Percentiles rank a stretch among this genome's conserved stretches.
Conservation (phyloP, 805 yeast genomes). For the Kluyveromyces aestuarii region DNA sequence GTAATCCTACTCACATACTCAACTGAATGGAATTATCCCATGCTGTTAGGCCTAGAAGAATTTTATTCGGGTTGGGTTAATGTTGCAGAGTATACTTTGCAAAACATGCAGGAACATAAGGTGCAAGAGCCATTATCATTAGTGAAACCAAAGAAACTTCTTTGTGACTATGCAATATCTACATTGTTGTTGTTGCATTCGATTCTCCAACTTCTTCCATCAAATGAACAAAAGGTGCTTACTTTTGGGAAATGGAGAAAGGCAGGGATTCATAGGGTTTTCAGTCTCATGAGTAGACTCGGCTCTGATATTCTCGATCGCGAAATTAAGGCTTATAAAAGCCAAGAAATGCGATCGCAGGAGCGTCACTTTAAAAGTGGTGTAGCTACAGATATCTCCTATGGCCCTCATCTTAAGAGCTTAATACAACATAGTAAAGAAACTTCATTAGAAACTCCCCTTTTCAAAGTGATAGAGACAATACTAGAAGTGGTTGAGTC, state of each 20-base stretch:
- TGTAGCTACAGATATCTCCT: slow-evolving; percentile 21
- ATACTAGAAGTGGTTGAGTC: slow-evolving; percentile 45
- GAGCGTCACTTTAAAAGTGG: slow-evolving; percentile 29
- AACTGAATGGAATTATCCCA: slow-evolving; percentile 15
- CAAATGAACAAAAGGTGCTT: slow-evolving; percentile 36
- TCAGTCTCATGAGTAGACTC: slow-evolving; percentile 43
- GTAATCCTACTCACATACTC: slow-evolving; percentile 20
- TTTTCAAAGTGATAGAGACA: slow-evolving; percentile 43
- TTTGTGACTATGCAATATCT: slow-evolving; percentile 62
- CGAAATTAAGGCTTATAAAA: slow-evolving; percentile 49
- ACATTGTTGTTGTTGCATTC: slow-evolving; percentile 66
- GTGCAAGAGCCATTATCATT: slow-evolving; percentile 3
- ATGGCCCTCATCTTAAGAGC: slow-evolving; percentile 14
- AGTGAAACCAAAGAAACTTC: slow-evolving; percentile 12
- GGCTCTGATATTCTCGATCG: slow-evolving; percentile 52
- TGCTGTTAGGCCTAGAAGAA: slow-evolving; percentile 7
- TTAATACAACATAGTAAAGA: slow-evolving; percentile 27
- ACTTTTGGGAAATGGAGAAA: slow-evolving; percentile 51
- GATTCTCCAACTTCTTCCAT: slow-evolving; percentile 37
- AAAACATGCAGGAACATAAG: not conserved
- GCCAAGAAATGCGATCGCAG: slow-evolving; percentile 26
- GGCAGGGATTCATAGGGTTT: slow-evolving; percentile 45
- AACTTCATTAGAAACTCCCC: slow-evolving; percentile 62
- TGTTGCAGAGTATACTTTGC: slow-evolving; percentile 3
- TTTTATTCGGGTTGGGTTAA: slow-evolving; percentile 10